These are phyloP conservation scores for Aspergillus sp. DNA, from an alignment of 2,329 filamentous ascomycete species.

Conservation along the genomic window DNA sequence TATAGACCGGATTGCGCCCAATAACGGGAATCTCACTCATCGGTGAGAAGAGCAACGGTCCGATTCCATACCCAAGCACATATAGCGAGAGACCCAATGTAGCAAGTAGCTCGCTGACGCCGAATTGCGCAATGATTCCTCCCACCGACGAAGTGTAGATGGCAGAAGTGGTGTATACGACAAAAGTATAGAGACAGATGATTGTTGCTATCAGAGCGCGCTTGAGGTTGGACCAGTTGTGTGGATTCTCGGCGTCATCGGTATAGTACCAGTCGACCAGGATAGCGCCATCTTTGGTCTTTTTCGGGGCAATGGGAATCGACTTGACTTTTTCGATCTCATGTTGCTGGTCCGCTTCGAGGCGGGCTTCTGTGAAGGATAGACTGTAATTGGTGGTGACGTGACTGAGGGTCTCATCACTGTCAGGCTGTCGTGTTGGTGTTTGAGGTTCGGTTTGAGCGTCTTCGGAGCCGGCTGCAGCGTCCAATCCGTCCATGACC, in stretches of 20 bases:
- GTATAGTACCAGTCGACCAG: not conserved
- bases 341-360: not conserved
- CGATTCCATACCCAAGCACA: constrained; percentile 50
- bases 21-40: constrained; percentile 64
- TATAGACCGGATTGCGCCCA: constrained; percentile 65
- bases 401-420: not conserved
- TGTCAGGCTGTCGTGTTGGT: not conserved
- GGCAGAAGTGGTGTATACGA: constrained; percentile 28
- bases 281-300: not conserved
- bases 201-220: constrained; percentile 20
- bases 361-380: not conserved
- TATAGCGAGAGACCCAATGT: constrained; percentile 31
- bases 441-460: not conserved
- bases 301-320: not conserved
- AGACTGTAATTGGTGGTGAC: not conserved
- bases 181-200: constrained; percentile 30
- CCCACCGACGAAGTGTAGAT: constrained; percentile 24
- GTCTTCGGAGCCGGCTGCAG: not conserved
- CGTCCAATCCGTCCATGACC: not conserved
- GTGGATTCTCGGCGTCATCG: constrained; percentile 17
- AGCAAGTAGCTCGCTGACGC: constrained; percentile 24
- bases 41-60: constrained; percentile 63
- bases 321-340: not conserved
- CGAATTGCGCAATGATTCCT: constrained; percentile 19
- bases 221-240: constrained; percentile 25